Evolutionary conservation across 352 stramenopile genomes (phyloP).

Genomic region (Phytophthora ramorum): DNA sequence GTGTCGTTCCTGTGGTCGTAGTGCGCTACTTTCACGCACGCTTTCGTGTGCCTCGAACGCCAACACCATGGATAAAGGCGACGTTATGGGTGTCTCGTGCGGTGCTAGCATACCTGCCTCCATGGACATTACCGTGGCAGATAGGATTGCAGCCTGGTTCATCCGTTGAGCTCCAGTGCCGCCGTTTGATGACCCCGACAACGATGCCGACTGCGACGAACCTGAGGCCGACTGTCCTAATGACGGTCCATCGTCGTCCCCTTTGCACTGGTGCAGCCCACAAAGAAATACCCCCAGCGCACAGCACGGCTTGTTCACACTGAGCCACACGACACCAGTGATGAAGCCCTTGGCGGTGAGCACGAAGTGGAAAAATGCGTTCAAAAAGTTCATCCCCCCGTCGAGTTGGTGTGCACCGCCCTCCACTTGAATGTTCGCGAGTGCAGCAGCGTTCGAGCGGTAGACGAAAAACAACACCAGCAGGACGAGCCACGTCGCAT

Average conservation of each 20-base stretch:
- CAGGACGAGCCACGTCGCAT: constrained; percentile 67
- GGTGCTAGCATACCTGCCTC: constrained; percentile 20
- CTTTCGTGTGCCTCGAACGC: constrained; percentile 30
- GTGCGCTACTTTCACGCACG: constrained; percentile 20
- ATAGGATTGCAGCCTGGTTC: constrained; percentile 12
- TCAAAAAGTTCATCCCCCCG: constrained; percentile 42
- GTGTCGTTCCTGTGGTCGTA: constrained; percentile 22
- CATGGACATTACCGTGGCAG: constrained; percentile 34
- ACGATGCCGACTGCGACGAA: constrained; percentile 38
- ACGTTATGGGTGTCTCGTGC: constrained; percentile 17
- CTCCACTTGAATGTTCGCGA: constrained; percentile 45
- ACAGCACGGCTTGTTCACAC: constrained; percentile 71
- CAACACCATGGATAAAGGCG: constrained; percentile 13
- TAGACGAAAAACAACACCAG: constrained; percentile 73
- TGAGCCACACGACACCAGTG: constrained; percentile 67
- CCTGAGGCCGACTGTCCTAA: constrained; percentile 22
- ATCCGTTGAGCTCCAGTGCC: constrained; percentile 6
- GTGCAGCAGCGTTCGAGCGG: constrained; percentile 48
- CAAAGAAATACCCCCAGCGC: constrained; percentile 40
- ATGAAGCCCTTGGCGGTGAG: constrained; percentile 74
- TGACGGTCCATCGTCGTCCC: constrained; percentile 27
- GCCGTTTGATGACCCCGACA: constrained; percentile 31
- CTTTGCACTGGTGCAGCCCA: constrained; percentile 35
- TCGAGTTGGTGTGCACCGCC: neutral
- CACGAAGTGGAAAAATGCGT: constrained; percentile 65